These are phyloP conservation scores for Neofusicoccum kwambonambiense DNA, from an alignment of 2,329 filamentous ascomycete genomes.

Conservation along the genomic window DNA sequence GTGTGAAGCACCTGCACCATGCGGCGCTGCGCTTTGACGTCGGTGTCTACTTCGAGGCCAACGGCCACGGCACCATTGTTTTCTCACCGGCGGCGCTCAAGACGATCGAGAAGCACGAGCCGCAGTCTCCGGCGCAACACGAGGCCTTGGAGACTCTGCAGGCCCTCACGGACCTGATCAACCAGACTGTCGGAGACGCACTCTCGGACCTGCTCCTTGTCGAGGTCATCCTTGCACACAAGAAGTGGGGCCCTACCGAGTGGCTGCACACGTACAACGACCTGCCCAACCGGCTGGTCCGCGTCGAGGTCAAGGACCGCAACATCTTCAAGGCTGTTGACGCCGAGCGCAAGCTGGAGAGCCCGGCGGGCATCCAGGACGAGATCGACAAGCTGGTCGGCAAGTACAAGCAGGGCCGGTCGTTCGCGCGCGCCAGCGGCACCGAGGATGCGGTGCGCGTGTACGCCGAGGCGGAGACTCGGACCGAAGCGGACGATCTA, in stretches of 20 bases:
- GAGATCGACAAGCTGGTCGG: conserved; percentile 85
- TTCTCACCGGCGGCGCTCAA: conserved; percentile 84
- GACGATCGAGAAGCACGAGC: conserved; percentile 73
- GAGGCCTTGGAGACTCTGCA: conserved; percentile 81
- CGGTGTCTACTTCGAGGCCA: conserved; percentile 97
- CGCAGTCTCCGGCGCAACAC: conserved; percentile 88
- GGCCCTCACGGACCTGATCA: conserved; percentile 87
- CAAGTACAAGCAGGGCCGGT: conserved; percentile 85
- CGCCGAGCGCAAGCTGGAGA: conserved; percentile 82
- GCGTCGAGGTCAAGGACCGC: conserved; percentile 85
- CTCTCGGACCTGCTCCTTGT: conserved; percentile 95
- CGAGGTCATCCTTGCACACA: conserved; percentile 93
- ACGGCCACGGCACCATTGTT: conserved; percentile 93
- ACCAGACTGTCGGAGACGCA: conserved; percentile 96
- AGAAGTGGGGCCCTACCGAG: conserved; percentile 83
- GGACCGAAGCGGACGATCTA: conserved; percentile 86
- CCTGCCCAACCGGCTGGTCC: conserved; percentile 90
- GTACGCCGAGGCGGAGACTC: conserved; percentile 89
- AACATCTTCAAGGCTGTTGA: conserved; percentile 89
- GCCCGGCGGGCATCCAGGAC: conserved; percentile 74
- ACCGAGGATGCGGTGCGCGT: conserved; percentile 96
- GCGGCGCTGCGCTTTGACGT: conserved; percentile 94
- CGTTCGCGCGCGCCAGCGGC: conserved; percentile 88
- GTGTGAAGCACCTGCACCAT: conserved; percentile 96
- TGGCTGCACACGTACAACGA: conserved; percentile 94